phyloP scores from a whole-genome alignment of 2,329 filamentous ascomycete species.

The Seiridium cupressi region DNA sequence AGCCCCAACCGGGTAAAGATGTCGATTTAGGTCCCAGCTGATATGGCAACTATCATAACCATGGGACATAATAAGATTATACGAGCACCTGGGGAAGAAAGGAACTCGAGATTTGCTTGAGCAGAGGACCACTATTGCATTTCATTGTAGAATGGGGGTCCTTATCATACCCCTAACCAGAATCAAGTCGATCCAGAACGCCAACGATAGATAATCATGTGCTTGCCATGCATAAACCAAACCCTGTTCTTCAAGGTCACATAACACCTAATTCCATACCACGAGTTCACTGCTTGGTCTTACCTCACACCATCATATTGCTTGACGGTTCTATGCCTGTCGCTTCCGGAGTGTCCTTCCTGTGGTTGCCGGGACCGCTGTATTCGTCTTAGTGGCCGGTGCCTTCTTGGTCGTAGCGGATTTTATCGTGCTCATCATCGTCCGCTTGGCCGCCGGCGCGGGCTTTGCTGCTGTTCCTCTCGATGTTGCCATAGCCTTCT shows the following conservation, averaged over 20 bases:
- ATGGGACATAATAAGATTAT: no score
- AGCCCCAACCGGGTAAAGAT: no score
- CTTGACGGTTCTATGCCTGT: conserved; percentile 26
- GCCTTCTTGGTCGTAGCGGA: conserved; percentile 49
- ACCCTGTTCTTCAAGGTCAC: background rate
- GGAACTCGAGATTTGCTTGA: no score
- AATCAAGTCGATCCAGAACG: conserved; percentile 11
- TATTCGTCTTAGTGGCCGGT: conserved; percentile 36
- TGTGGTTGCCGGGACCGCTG: conserved; percentile 38
- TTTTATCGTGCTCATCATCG: conserved; percentile 52
- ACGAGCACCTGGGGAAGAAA: no score
- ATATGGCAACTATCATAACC: no score
- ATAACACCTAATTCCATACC: background rate
- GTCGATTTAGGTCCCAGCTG: no score
- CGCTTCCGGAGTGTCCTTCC: conserved; percentile 56
- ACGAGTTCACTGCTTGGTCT: no score
- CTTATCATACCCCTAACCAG: no score
- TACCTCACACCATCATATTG: no score
- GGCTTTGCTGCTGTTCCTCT: conserved; percentile 29
- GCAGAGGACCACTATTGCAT: no score
- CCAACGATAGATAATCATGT: conserved; percentile 7
- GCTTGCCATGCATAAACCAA: conserved; percentile 1
- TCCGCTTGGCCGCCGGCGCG: conserved; percentile 45
- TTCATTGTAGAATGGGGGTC: no score
- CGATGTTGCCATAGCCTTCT: conserved; percentile 45